A percentile compares a stretch with the other conserved stretches of the same genome.
Conservation (phyloP, 805 yeast genomes). For the Ogataea sp. region DNA sequence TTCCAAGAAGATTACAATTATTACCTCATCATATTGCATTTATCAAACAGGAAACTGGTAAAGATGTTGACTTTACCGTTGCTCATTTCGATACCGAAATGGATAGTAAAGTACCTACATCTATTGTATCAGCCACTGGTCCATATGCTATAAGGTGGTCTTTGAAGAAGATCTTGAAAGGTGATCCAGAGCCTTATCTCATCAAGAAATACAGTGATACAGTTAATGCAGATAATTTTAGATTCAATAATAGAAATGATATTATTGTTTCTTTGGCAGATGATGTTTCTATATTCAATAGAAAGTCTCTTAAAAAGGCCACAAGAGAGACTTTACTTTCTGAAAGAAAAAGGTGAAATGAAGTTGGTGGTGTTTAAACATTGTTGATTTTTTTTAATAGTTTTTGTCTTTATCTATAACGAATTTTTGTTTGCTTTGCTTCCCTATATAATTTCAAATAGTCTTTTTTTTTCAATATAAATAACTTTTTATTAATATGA, state of each 20-base stretch:
- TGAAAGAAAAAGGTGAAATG: slow-evolving; percentile 15
- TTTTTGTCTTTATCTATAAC: no score
- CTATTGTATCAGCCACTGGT: slow-evolving; percentile 72
- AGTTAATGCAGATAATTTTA: slow-evolving; percentile 73
- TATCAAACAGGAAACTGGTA: slow-evolving; percentile 43
- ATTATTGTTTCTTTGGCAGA: slow-evolving; percentile 68
- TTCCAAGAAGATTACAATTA: slow-evolving; percentile 58
- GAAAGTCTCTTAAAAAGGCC: slow-evolving; percentile 51
- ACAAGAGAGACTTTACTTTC: slow-evolving; percentile 35
- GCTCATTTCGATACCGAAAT: slow-evolving; percentile 74
- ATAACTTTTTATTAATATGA: background rate
- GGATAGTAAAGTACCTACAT: slow-evolving; percentile 45
- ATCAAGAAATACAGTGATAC: slow-evolving; percentile 54
- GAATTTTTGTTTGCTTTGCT: no score
- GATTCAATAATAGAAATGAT: slow-evolving; percentile 60
- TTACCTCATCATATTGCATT: slow-evolving; percentile 65
- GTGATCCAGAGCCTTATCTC: slow-evolving; percentile 46
- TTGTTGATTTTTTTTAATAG: no score
- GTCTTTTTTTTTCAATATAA: background rate
- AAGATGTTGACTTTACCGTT: slow-evolving; percentile 50
- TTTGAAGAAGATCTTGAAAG: slow-evolving; percentile 46
- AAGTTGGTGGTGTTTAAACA: no score
- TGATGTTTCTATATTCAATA: slow-evolving; percentile 66
- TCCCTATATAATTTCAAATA: no score
- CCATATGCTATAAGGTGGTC: slow-evolving; percentile 82